Base-by-base conservation (phyloP, 192 early-diverging fungal species). In the Glomus cerebriforme region DNA sequence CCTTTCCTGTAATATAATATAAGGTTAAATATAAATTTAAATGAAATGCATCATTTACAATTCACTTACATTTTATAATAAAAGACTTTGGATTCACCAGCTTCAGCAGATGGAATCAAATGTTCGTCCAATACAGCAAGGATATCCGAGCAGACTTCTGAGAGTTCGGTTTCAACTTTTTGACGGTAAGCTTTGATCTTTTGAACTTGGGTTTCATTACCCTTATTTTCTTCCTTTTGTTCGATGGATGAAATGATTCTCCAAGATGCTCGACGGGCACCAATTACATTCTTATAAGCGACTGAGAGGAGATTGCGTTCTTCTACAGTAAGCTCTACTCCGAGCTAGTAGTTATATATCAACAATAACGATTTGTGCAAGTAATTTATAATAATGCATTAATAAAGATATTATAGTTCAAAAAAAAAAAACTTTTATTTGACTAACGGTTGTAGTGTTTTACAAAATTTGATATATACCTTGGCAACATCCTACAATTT, bases 231-330 rank as follows among this genome's bases (percentile, higher is more conserved):
- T 86, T 98, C 96, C 90, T 97, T 97, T 86, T 92, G 92, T 86
- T 97, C 95, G 83, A 98, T 97, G 66, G 97, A 97, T 75, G 95
- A 95, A 62, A 98, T 95, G 81, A 98, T 97, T 84, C 97, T 89
- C 96, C 96, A 97, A 63, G 96, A 97, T 34, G 96, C 96, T 86
- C 97, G 95, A 82, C 96, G 95, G 29, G 96, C 97, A 79, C 96
- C 97, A 81, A 98, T 97, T 32, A 96, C 92, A 88, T 99, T 99
- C 92, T 99, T 99, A 91, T 97, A 99, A 66, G 97, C 97, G 64
- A 99, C 96, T 37, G 95, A 96, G 64, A 99, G 89, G 77, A 99
- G 88, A 87, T 99, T 99, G 81, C 97, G 95, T 87, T 99, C 97
- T 88, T 99, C 97, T 69, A 99, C 93, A 19, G 96, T 92, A 81